Percentiles rank a stretch among this genome's conserved stretches.
These are phyloP conservation scores for Candida sojae DNA, from an alignment of 1,139 yeast species.

Conservation along the genomic window DNA sequence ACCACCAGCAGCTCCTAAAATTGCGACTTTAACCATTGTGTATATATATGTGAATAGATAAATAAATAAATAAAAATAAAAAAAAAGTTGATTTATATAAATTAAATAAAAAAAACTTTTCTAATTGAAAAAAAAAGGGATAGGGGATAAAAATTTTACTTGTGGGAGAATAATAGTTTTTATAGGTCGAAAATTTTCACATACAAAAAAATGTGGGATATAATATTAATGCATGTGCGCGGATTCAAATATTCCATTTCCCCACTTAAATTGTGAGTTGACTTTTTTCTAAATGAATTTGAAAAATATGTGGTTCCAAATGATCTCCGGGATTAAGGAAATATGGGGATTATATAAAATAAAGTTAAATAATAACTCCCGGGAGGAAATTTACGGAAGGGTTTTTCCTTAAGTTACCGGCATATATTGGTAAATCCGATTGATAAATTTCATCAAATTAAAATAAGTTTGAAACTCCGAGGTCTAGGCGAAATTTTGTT, in stretches of 20 bases:
- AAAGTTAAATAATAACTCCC: neutral
- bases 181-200: neutral
- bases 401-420: neutral
- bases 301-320: neutral
- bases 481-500: neutral
- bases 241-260: neutral
- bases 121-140: neutral
- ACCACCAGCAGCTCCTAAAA: constrained; percentile 97
- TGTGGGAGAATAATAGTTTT: no score
- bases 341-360: neutral
- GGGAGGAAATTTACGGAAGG: neutral
- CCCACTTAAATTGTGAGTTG: neutral
- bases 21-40: constrained; percentile 69
- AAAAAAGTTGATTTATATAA: neutral
- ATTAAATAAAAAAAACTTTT: neutral
- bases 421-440: neutral
- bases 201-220: neutral
- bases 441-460: neutral
- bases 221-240: constrained; percentile 1
- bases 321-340: constrained; percentile 2
- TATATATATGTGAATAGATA: neutral
- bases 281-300: neutral
- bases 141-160: no score
- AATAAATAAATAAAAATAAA: constrained; percentile 5
- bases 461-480: constrained; percentile 1